A percentile compares a stretch with the other conserved stretches of the same genome.
Evolutionary conservation across 352 stramenopile species (phyloP).

Genomic region (Globisporangium cylindrosporum): DNA sequence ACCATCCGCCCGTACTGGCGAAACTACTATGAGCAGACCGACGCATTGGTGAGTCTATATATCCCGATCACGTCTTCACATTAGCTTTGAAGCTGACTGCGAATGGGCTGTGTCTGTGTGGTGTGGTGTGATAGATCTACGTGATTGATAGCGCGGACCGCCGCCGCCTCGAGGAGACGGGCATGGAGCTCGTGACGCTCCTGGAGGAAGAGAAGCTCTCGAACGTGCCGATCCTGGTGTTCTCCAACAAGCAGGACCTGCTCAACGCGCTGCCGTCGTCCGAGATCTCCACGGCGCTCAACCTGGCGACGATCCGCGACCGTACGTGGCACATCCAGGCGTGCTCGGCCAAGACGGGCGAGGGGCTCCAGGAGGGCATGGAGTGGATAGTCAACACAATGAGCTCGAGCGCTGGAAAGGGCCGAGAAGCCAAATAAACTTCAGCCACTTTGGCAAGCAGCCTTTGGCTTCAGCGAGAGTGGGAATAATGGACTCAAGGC

Average conservation of each 20-base stretch:
- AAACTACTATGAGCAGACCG: constrained; percentile 99
- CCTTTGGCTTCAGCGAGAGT: neutral
- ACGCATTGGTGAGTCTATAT: constrained; percentile 67
- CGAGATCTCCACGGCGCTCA: constrained; percentile 90
- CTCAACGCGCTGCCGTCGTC: constrained; percentile 88
- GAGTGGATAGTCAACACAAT: constrained; percentile 87
- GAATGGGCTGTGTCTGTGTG: neutral
- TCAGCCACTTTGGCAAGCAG: no score
- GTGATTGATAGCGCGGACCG: constrained; percentile 94
- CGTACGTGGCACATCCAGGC: constrained; percentile 90
- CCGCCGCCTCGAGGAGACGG: constrained; percentile 91
- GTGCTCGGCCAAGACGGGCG: constrained; percentile 88
- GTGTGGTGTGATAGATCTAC: constrained; percentile 69
- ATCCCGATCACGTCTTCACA: neutral
- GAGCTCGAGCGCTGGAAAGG: constrained; percentile 38
- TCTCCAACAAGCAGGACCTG: constrained; percentile 97
- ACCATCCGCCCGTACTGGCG: constrained; percentile 99
- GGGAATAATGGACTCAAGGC: neutral
- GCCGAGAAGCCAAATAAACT: constrained; percentile 68
- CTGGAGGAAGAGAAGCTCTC: constrained; percentile 94
- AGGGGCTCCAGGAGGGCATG: constrained; percentile 88
- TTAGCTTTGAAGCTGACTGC: neutral
- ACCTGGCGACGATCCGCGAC: constrained; percentile 87
- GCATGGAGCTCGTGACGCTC: constrained; percentile 90
- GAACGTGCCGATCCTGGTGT: constrained; percentile 92